Percentiles rank a stretch among this genome's conserved stretches.
These are phyloP conservation scores for Lentinula sp. DNA, from an alignment of 768 basidiomycete species.

Conservation along the genomic window DNA sequence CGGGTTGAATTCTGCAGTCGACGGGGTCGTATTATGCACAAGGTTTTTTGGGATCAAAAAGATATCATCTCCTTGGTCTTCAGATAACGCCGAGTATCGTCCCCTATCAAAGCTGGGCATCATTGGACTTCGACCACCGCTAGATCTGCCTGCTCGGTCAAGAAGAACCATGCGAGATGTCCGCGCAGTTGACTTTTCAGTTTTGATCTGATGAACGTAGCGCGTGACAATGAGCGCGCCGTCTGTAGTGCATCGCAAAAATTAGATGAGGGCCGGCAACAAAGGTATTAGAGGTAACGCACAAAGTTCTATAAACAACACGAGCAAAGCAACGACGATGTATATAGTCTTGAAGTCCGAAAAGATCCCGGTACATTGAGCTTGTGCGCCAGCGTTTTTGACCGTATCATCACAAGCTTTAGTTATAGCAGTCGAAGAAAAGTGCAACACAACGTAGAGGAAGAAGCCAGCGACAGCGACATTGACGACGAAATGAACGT, in stretches of 20 bases:
- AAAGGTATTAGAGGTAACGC: slow-evolving; percentile 18
- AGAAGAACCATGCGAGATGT: slow-evolving; percentile 20
- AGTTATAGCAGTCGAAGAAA: slow-evolving; percentile 33
- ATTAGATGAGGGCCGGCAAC: neutral
- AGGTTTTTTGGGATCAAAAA: neutral
- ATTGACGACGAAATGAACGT: slow-evolving; percentile 53
- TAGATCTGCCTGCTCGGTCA: neutral
- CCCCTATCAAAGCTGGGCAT: neutral
- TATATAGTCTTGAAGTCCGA: slow-evolving; percentile 39
- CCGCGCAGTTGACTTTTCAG: slow-evolving; percentile 40
- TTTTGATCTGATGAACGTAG: slow-evolving; percentile 45
- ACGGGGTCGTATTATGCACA: too few relatives aligned
- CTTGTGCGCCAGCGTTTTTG: slow-evolving; percentile 30
- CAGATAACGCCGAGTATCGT: neutral
- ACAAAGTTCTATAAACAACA: slow-evolving; percentile 56
- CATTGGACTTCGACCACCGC: neutral
- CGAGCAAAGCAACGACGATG: slow-evolving; percentile 32
- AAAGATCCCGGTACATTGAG: slow-evolving; percentile 39
- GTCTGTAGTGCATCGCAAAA: slow-evolving; percentile 27
- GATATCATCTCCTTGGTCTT: neutral
- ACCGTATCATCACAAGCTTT: slow-evolving; percentile 42
- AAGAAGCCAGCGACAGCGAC: slow-evolving; percentile 46
- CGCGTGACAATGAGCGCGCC: slow-evolving; percentile 48
- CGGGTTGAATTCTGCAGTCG: slow-evolving; percentile 3
- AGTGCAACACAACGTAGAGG: slow-evolving; percentile 41